A percentile compares a stretch with the other conserved stretches of the same genome.
Evolutionary conservation across 441 rosid genomes (phyloP).

Genomic region (Pelargonium citronellum): DNA sequence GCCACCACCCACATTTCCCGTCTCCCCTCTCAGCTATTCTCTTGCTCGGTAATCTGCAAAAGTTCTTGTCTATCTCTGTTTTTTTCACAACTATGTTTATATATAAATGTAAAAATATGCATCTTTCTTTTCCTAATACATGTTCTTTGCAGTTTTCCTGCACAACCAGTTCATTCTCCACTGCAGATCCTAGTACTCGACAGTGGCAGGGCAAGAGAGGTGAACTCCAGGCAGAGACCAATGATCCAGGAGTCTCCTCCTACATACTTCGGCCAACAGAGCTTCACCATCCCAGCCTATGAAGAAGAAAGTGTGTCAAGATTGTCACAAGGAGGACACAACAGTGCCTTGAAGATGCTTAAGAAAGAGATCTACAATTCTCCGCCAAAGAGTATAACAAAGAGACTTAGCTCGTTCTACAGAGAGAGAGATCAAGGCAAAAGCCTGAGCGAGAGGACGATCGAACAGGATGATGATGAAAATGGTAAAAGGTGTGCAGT

Average conservation of each 20-base stretch:
- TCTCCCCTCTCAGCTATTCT: neutral
- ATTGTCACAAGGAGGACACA: conserved; percentile 34
- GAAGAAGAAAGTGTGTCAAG: conserved; percentile 23
- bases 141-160: conserved; percentile 22
- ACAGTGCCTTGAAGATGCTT: conserved; percentile 35
- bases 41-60: neutral
- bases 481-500: conserved; percentile 53
- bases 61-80: no score
- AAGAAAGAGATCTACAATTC: conserved; percentile 58
- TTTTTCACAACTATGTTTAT: no score
- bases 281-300: neutral
- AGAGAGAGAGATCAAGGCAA: conserved; percentile 27
- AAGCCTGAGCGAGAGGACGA: neutral
- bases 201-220: conserved; percentile 23
- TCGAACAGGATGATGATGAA: conserved; percentile 29
- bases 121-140: no score
- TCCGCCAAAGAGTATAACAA: conserved; percentile 34
- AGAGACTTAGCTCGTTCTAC: conserved; percentile 47
- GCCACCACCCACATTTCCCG: neutral
- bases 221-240: conserved; percentile 23
- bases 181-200: conserved; percentile 17
- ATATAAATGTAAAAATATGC: no score
- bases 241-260: conserved; percentile 24
- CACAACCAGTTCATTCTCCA: conserved; percentile 15
- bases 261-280: conserved; percentile 9